These are phyloP conservation scores for Coprinopsis sp. DNA, from an alignment of 768 basidiomycete species.

Conservation along the genomic window DNA sequence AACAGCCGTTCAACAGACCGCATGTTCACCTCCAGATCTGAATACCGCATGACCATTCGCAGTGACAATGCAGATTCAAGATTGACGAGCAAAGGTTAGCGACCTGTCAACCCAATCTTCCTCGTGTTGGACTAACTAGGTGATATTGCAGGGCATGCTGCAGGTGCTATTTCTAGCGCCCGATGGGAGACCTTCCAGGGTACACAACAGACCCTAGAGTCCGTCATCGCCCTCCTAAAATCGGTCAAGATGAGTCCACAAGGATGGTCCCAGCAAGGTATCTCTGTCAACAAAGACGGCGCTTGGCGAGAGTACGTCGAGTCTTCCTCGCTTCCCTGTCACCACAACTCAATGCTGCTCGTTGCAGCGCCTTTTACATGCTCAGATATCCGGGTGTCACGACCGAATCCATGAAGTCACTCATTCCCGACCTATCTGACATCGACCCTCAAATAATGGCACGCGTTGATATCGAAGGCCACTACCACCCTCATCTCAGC, in stretches of 20 bases:
- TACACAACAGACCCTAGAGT: conserved; percentile 28
- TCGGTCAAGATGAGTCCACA: conserved; percentile 39
- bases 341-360: not conserved
- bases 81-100: conserved; percentile 68
- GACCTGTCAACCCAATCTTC: not conserved
- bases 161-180: conserved; percentile 41
- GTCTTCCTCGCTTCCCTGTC: not conserved
- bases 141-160: conserved; percentile 32
- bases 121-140: not conserved
- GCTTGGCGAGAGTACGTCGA: conserved; percentile 34
- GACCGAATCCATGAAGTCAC: conserved; percentile 32
- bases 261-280: conserved; percentile 31
- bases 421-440: conserved; percentile 46
- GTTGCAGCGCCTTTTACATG: conserved; percentile 67
- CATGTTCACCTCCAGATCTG: conserved; percentile 90
- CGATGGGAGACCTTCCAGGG: conserved; percentile 38
- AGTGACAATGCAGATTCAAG: conserved; percentile 87
- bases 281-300: conserved; percentile 43
- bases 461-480: conserved; percentile 67
- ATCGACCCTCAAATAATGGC: conserved; percentile 49
- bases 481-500: conserved; percentile 55
- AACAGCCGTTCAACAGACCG: conserved; percentile 50
- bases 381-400: conserved; percentile 56
- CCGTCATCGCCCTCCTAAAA: conserved; percentile 34
- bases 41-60: conserved; percentile 84